phyloP scores from a whole-genome alignment of 257 asterid genomes.

The Echium plantagineum region DNA sequence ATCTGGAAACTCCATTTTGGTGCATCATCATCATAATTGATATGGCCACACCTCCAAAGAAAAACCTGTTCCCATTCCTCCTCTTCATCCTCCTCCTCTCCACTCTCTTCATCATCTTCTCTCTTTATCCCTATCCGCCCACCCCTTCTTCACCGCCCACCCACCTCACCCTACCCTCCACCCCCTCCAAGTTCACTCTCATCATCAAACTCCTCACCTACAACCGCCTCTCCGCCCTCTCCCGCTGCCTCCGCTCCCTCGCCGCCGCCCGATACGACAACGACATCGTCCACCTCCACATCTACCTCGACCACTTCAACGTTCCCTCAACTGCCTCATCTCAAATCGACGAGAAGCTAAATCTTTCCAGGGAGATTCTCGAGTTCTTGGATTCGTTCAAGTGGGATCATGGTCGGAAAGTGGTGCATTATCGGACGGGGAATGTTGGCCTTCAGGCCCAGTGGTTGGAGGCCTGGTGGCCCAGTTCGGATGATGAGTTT shows the following conservation, averaged over 20 bases:
- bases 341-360: conserved; percentile 38
- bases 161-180: conserved; percentile 11
- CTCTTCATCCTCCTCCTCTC: conserved; percentile 17
- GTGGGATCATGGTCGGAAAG: conserved; percentile 65
- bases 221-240: conserved; percentile 69
- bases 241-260: conserved; percentile 84
- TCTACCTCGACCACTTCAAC: conserved; percentile 61
- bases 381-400: conserved; percentile 60
- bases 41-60: conserved; percentile 4
- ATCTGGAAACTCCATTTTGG: no score
- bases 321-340: conserved; percentile 26
- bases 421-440: conserved; percentile 46
- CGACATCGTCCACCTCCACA: conserved; percentile 62
- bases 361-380: conserved; percentile 44
- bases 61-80: conserved; percentile 23
- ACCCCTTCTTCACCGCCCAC: conserved; percentile 12
- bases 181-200: conserved; percentile 44
- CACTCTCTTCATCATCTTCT: conserved; percentile 17
- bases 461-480: conserved; percentile 78
- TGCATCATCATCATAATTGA: no score
- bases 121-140: conserved; percentile 11
- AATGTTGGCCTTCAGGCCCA: conserved; percentile 65
- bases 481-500: conserved; percentile 53
- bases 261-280: conserved; percentile 60
- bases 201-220: conserved; percentile 76